phyloP scores from a whole-genome alignment of 2,329 filamentous ascomycete species.

The Cordyceps militaris region DNA sequence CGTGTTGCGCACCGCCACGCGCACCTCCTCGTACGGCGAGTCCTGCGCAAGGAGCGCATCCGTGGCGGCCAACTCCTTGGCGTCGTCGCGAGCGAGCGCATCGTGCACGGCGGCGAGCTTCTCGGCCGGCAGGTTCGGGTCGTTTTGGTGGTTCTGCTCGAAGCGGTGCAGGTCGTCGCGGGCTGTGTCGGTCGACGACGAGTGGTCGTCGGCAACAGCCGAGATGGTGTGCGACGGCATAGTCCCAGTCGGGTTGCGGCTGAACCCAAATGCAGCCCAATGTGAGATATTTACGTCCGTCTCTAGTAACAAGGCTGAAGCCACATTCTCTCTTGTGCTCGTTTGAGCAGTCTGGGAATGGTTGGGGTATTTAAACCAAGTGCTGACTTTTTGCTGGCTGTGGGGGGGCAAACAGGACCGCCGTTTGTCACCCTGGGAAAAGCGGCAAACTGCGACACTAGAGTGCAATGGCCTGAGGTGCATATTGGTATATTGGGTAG shows the following conservation, averaged over 20 bases:
- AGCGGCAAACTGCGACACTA: too few species aligned
- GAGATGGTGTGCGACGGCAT: not conserved
- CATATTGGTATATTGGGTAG: too few species aligned
- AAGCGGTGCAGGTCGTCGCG: conserved; percentile 23
- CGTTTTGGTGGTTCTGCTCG: conserved; percentile 27
- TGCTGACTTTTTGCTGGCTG: too few species aligned
- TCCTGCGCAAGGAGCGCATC: conserved; percentile 28
- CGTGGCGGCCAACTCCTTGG: conserved; percentile 24
- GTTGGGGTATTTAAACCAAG: not conserved
- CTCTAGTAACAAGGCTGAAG: not conserved
- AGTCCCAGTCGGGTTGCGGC: too few species aligned
- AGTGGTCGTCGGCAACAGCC: not conserved
- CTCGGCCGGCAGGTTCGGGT: conserved; percentile 27
- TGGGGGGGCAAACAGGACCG: too few species aligned
- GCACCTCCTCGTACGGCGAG: conserved; percentile 30
- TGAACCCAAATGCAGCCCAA: too few species aligned
- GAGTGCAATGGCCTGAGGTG: too few species aligned
- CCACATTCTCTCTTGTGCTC: not conserved
- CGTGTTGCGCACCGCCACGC: conserved; percentile 31
- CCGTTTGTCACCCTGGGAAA: too few species aligned
- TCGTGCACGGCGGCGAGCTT: conserved; percentile 26
- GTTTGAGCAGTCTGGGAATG: not conserved
- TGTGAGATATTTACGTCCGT: too few species aligned
- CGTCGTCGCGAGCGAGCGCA: conserved; percentile 25
- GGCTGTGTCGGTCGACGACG: not conserved